These are phyloP conservation scores for Myochromella boudieri DNA, from an alignment of 768 basidiomycete genomes.

Conservation along the genomic window DNA sequence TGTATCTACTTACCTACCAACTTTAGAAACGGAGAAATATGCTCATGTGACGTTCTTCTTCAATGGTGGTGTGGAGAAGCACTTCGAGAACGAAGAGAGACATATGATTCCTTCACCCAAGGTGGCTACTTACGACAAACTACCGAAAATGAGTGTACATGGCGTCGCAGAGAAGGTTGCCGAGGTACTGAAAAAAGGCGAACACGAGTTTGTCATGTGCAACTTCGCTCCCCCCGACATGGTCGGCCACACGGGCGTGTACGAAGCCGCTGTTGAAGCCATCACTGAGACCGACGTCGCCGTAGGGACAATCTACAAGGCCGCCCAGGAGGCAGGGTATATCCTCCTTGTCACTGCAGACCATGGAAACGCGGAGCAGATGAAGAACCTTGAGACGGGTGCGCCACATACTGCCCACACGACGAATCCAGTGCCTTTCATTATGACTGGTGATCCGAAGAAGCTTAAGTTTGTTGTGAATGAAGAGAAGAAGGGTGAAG, in stretches of 20 bases:
- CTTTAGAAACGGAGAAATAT: constrained; percentile 91
- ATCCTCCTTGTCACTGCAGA: constrained; percentile 88
- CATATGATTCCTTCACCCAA: constrained; percentile 91
- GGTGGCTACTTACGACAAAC: constrained; percentile 91
- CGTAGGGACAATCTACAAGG: constrained; percentile 83
- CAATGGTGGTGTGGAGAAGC: constrained; percentile 94
- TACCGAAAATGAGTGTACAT: constrained; percentile 88
- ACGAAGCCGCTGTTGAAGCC: constrained; percentile 88
- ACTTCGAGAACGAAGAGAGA: constrained; percentile 80
- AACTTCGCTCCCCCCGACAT: constrained; percentile 98
- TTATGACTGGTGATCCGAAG: constrained; percentile 69
- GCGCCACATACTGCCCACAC: constrained; percentile 92
- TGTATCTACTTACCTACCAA: background rate
- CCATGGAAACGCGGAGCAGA: constrained; percentile 96
- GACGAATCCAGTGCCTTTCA: constrained; percentile 88
- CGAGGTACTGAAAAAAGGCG: constrained; percentile 65
- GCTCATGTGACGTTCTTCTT: constrained; percentile 99
- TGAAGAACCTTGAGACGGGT: constrained; percentile 81
- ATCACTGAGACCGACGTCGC: constrained; percentile 88
- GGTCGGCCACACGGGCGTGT: constrained; percentile 94
- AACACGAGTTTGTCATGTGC: constrained; percentile 93
- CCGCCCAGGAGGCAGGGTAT: constrained; percentile 84
- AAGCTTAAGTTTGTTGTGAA: constrained; percentile 55
- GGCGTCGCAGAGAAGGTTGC: constrained; percentile 92
- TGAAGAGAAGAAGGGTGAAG: constrained; percentile 43